Evolutionary conservation across 2,329 filamentous ascomycete species (phyloP).

Genomic region (Trichoderma atroviride): DNA sequence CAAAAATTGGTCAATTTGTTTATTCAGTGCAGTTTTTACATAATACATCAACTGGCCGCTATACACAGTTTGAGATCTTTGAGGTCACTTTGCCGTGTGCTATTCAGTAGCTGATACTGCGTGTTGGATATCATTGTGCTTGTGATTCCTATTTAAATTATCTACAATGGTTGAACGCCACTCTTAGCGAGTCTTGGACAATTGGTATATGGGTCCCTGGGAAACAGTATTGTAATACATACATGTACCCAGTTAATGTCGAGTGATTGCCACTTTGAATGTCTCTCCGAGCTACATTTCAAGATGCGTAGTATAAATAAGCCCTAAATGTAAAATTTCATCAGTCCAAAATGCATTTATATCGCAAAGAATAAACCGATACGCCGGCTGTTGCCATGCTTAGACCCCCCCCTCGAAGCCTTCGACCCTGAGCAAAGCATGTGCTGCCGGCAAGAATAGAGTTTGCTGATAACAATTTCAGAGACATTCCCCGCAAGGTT

Average conservation of each 20-base stretch:
- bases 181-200: background rate
- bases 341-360: background rate
- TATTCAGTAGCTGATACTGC: background rate
- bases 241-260: background rate
- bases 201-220: background rate
- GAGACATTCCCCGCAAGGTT: background rate
- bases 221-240: background rate
- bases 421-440: background rate
- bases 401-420: background rate
- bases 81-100: background rate
- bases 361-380: background rate
- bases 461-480: background rate
- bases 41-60: background rate
- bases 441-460: background rate
- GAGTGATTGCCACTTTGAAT: background rate
- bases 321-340: background rate
- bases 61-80: background rate
- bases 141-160: background rate
- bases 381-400: conserved; percentile 1
- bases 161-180: background rate
- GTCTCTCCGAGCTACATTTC: background rate
- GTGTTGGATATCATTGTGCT: background rate
- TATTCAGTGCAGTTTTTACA: background rate
- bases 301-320: no score
- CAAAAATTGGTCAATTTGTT: background rate